phyloP scores from a whole-genome alignment of 192 early-diverging fungal genomes.

The Backusella sp. region DNA sequence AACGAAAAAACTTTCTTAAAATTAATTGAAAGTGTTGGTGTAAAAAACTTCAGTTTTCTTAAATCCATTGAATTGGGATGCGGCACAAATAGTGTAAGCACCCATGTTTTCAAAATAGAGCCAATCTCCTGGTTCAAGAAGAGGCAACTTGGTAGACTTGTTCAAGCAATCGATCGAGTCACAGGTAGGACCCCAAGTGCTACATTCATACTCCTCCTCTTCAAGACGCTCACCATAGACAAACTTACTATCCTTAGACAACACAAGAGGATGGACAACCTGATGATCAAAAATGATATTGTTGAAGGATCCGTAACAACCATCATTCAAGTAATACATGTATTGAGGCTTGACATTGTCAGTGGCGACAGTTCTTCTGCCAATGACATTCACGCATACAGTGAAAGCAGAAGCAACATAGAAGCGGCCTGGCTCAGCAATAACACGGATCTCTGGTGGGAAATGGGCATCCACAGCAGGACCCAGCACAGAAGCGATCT shows the following conservation, averaged over 20 bases:
- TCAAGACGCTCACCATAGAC: conserved; percentile 20
- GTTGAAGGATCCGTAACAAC: conserved; percentile 98
- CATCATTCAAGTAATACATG: conserved; percentile 98
- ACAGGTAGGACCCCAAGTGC: conserved; percentile 97
- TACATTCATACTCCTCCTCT: conserved; percentile 57
- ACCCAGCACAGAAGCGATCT: conserved; percentile 76
- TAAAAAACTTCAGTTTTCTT: conserved; percentile 79
- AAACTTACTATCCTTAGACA: conserved; percentile 31
- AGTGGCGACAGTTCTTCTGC: conserved; percentile 72
- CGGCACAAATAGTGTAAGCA: conserved; percentile 93
- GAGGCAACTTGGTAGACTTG: conserved; percentile 64
- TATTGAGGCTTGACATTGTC: conserved; percentile 34
- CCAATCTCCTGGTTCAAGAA: conserved; percentile 95
- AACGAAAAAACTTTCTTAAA: not conserved
- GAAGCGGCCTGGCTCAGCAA: conserved; percentile 98
- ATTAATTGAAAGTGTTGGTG: conserved; percentile 65
- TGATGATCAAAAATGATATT: conserved; percentile 98
- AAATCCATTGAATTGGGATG: conserved; percentile 88
- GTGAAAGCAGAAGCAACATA: conserved; percentile 94
- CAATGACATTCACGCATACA: conserved; percentile 90
- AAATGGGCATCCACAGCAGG: conserved; percentile 80
- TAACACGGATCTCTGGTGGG: conserved; percentile 83
- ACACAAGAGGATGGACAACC: conserved; percentile 58
- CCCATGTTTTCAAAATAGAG: conserved; percentile 95
- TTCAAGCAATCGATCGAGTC: conserved; percentile 97